Conservation (phyloP, 495 filamentous ascomycete genomes). For the Cercophora newfieldiana region DNA sequence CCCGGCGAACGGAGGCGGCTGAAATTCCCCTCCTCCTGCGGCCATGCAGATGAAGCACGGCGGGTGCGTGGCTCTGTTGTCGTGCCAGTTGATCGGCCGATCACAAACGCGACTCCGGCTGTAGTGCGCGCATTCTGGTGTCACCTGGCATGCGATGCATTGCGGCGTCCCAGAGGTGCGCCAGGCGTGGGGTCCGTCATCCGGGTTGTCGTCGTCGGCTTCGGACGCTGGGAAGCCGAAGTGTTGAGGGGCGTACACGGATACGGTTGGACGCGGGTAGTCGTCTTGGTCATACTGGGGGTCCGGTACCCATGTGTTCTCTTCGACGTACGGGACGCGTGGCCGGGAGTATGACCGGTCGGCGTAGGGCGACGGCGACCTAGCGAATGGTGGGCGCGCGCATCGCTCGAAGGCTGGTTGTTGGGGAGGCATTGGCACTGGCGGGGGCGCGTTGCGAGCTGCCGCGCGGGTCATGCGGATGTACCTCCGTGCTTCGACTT, state of each 20-base stretch:
- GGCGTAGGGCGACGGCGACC: not conserved
- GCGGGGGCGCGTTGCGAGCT: not conserved
- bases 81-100: conserved; percentile 2
- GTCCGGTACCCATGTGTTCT: not conserved
- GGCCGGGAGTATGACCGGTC: not conserved
- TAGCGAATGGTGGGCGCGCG: not conserved
- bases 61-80: conserved; percentile 5
- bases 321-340: not conserved
- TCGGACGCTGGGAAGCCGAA: not conserved
- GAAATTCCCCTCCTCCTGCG: not conserved
- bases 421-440: not conserved
- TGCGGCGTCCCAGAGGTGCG: not conserved
- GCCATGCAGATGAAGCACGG: conserved; percentile 18
- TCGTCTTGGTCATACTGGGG: not conserved
- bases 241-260: conserved; percentile 5
- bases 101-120: not conserved
- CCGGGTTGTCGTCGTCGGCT: not conserved
- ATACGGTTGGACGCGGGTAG: not conserved
- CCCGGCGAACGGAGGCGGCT: not conserved
- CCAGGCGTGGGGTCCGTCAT: not conserved
- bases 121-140: conserved; percentile 12
- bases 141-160: conserved; percentile 14
- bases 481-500: not conserved
- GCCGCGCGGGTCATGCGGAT: conserved; percentile 1
- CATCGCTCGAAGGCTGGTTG: not conserved